A percentile compares a stretch with the other conserved stretches of the same genome.
phyloP scores from a whole-genome alignment of 768 basidiomycete species.

The Termitomyces sp. region DNA sequence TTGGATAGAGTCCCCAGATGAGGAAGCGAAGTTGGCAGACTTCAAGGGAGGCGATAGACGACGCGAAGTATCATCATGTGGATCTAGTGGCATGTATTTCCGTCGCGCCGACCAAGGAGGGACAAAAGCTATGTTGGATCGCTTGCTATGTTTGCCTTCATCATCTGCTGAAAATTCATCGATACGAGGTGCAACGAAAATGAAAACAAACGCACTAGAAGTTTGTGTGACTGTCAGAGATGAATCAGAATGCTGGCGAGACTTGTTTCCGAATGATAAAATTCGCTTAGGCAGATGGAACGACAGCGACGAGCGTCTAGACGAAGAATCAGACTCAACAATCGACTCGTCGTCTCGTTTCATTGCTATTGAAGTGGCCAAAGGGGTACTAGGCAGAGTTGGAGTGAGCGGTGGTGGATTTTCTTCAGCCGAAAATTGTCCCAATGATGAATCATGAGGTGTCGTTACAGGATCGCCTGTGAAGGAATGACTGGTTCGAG shows the following conservation, averaged over 20 bases:
- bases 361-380: neutral
- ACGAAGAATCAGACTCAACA: constrained; percentile 16
- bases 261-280: constrained; percentile 11
- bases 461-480: neutral
- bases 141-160: constrained; percentile 1
- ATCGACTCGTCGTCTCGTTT: constrained; percentile 13
- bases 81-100: constrained; percentile 4
- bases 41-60: constrained; percentile 17
- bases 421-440: neutral
- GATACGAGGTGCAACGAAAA: neutral
- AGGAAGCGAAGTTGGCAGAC: neutral
- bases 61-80: constrained; percentile 3
- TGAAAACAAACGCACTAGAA: neutral
- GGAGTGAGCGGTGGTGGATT: neutral
- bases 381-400: neutral
- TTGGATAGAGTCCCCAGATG: constrained; percentile 12
- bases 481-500: neutral
- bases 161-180: neutral
- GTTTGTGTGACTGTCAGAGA: neutral
- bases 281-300: constrained; percentile 13
- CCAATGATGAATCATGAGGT: neutral
- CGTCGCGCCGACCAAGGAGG: constrained; percentile 10
- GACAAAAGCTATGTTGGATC: constrained; percentile 2
- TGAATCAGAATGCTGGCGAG: constrained; percentile 3
- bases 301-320: constrained; percentile 15